Conservation (phyloP, 176 grass and related monocot species). For the Carex pumila region DNA sequence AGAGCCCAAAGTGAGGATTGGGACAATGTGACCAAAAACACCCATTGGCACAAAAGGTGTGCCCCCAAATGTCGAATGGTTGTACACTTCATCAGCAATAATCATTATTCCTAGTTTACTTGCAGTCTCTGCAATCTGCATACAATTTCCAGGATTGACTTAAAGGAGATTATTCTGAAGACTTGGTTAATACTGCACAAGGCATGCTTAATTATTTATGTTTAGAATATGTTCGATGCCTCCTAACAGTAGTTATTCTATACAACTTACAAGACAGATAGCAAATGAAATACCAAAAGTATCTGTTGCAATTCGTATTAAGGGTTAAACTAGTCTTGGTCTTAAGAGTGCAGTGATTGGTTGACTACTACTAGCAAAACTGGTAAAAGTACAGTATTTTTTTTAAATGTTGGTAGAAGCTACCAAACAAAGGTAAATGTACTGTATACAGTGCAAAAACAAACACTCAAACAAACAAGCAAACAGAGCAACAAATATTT, state of each 20-base stretch:
- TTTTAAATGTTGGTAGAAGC: no score
- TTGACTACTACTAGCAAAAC: not conserved
- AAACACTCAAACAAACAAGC: not conserved
- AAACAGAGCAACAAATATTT: not conserved
- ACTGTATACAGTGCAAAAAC: not conserved
- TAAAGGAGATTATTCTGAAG: not conserved
- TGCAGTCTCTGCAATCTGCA: slow-evolving; percentile 52
- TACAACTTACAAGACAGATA: not conserved
- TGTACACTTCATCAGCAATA: slow-evolving; percentile 72
- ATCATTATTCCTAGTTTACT: slow-evolving; percentile 52
- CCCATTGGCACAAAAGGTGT: slow-evolving; percentile 66
- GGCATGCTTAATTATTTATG: not conserved
- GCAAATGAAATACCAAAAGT: not conserved
- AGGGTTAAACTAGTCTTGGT: not conserved
- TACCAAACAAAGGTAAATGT: not conserved
- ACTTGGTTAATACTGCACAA: not conserved
- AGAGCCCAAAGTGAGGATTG: slow-evolving; percentile 64
- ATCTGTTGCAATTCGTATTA: not conserved
- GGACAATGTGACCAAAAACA: slow-evolving; percentile 43
- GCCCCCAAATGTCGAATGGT: slow-evolving; percentile 53
- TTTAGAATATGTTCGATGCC: not conserved
- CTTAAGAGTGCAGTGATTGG: not conserved
- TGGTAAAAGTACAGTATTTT: not conserved
- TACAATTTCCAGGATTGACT: not conserved
- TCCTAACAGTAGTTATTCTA: not conserved